Evolutionary conservation across 805 yeast genomes (phyloP), one percentile per base, ranked within the genome.

Genomic region (Suhomyces tanzawaensis): DNA sequence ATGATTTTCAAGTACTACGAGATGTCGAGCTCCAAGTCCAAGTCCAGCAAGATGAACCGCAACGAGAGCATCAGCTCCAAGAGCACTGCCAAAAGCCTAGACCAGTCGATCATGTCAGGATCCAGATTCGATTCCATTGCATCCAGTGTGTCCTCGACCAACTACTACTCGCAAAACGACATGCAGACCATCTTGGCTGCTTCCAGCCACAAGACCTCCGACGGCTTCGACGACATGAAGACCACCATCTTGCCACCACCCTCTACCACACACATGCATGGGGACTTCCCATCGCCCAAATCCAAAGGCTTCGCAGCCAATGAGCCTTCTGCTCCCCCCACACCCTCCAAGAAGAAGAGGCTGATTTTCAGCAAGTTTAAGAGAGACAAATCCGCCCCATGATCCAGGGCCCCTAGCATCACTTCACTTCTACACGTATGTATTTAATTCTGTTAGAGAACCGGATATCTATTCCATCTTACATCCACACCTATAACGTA

Each of bases 321-420:
- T 16, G 27, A 34, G 8, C 15, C 7, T 19, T 19, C 34, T 12
- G 5, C 19, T 29, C 28, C 36, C 13, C 24, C 36, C 3, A n/a
- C 34, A 7, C 30, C 14, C 12, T 19, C 18, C 16, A n/a, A 5
- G 11, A 29, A 35, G 22, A 35, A 37, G 17, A 27, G 30, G 24
- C 41, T 37, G 41, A 27, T 37, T 28, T 37, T 37, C 22, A 23
- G 26, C 32, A 37, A 27, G 25, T 32, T 37, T 24, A 37, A 29
- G 25, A 37, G 23, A 9, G 23, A 21, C 23, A 21, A 21, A 21
- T 21, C 7, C 8, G 23, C 7, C 23, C 23, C 7, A 9, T 21
- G 7, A 9, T 21, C 23, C 23, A 7, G 9, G n/a, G n/a, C n/a
- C n/a, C n/a, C n/a, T n/a, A n/a, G n/a, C n/a, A n/a, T n/a, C n/a